Conservation (phyloP, 768 basidiomycete species). For the Auriscalpium orientale region DNA sequence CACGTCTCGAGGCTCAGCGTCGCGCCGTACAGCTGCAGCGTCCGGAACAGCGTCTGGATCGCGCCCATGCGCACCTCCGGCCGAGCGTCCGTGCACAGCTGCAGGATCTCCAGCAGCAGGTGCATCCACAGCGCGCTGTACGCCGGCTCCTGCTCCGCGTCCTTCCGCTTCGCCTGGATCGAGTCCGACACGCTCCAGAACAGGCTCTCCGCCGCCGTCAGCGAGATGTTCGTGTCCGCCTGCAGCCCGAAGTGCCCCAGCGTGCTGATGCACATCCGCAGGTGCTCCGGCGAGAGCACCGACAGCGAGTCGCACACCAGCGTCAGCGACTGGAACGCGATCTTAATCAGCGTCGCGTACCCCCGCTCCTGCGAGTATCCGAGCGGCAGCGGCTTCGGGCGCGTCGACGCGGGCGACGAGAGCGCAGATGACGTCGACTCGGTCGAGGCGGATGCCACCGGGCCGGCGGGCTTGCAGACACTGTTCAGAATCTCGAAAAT, state of each 20-base stretch:
- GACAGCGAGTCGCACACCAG: constrained; percentile 81
- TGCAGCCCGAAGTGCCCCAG: constrained; percentile 90
- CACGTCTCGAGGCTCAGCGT: constrained; percentile 78
- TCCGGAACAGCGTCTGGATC: constrained; percentile 91
- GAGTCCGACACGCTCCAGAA: constrained; percentile 96
- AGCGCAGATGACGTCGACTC: constrained; percentile 31
- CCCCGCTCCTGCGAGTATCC: constrained; percentile 58
- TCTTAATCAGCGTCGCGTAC: constrained; percentile 71
- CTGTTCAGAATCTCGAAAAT: constrained; percentile 91
- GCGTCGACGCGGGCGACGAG: constrained; percentile 45
- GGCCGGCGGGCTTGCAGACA: constrained; percentile 60
- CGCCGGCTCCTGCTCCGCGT: constrained; percentile 50
- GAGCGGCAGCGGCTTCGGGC: constrained; percentile 32
- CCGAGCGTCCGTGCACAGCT: constrained; percentile 72
- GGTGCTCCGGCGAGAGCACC: constrained; percentile 26
- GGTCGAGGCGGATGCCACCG: constrained; percentile 20
- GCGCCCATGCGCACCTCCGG: constrained; percentile 90
- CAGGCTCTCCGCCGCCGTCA: constrained; percentile 88
- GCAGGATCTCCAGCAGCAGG: constrained; percentile 75
- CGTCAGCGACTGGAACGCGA: constrained; percentile 73
- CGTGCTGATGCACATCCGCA: constrained; percentile 84
- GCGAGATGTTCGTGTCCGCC: constrained; percentile 89
- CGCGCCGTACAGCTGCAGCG: constrained; percentile 88
- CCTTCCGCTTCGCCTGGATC: constrained; percentile 77
- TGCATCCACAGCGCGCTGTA: constrained; percentile 94